These are phyloP conservation scores for Comarum palustre DNA, from an alignment of 306 rosid genomes.

Conservation along the genomic window DNA sequence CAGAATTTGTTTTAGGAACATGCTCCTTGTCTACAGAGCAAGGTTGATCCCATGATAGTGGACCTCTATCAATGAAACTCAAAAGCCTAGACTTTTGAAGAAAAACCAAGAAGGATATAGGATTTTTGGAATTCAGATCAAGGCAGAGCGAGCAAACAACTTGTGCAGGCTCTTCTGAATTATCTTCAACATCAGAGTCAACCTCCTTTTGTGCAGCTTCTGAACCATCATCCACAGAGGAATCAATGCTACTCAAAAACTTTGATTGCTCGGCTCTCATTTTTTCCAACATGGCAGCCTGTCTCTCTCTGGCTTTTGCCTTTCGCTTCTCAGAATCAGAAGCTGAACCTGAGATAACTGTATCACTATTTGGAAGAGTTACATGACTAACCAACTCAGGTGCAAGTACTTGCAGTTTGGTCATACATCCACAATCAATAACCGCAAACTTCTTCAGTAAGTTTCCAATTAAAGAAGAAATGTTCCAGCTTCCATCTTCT, in stretches of 20 bases:
- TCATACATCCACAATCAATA: constrained; percentile 65
- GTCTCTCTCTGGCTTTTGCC: constrained; percentile 93
- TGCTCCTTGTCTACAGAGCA: constrained; percentile 43
- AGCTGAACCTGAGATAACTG: constrained; percentile 33
- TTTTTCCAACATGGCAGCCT: constrained; percentile 89
- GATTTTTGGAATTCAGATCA: constrained; percentile 61
- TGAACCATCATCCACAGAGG: constrained; percentile 51
- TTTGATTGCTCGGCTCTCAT: constrained; percentile 89
- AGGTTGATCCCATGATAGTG: constrained; percentile 69
- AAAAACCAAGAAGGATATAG: constrained; percentile 73
- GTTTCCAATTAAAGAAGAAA: constrained; percentile 59
- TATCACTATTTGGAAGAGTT: constrained; percentile 40
- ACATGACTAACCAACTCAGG: constrained; percentile 59
- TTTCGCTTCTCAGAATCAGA: constrained; percentile 88
- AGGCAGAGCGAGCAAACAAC: constrained; percentile 93
- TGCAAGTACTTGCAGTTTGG: constrained; percentile 65
- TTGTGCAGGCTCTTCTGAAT: constrained; percentile 54
- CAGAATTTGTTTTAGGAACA: constrained; percentile 29
- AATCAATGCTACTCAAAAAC: constrained; percentile 73
- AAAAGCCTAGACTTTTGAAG: constrained; percentile 93
- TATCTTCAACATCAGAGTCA: constrained; percentile 38
- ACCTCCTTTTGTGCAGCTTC: constrained; percentile 44
- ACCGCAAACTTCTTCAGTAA: constrained; percentile 85
- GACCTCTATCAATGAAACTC: constrained; percentile 71
- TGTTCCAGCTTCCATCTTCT: constrained; percentile 65